Base-by-base conservation (phyloP, 1,284 basidiomycete genomes). In the Lentinula novae-zelandiae region DNA sequence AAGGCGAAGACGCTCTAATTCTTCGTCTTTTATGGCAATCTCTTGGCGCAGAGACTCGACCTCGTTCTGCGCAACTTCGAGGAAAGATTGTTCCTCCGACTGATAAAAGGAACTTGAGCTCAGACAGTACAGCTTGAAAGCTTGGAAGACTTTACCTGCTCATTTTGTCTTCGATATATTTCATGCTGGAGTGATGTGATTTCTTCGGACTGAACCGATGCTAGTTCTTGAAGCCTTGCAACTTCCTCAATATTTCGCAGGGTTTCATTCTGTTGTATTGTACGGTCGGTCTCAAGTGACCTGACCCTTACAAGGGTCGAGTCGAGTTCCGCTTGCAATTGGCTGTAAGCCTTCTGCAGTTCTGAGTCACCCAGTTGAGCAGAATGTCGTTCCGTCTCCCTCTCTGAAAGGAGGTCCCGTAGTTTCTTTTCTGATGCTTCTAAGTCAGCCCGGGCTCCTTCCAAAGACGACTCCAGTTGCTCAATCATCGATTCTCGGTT, bases 11-110 rank as follows among this genome's bases (percentile, higher is more conserved):
- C 75, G 79, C 64, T 84, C 80, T 57, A 90, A 73, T 70, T 92
- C 89, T 60, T 86, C 81, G 56, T 89, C 86, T 66, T 83, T 85
- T 58, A 77, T 72, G 51, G 70, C 70, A 33, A 89, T 71, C 63
- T 90, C 86, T 57, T 75, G 72, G 17, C 83, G 84, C 39, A 92
- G 78, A 15, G 73, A 62, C 73, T 92, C 90, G 61, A 89, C 79
- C 67, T 93, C 90, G 59, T 80, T 79, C 63, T 84, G 83, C 7
- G 85, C 82, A 56, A 81, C 80, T 59, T 80, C 75, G 60, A 92
- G 75, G 71, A 89, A 82, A 39, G 81, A 82, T 46, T 79, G 77
- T 52, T 84, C 81, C 69, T 92, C 89, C 2, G 82, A 78, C 72
- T 84, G 73, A 33, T 22, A 12, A 10, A 20, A 36, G 55, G 53